Base-by-base conservation (phyloP, 2,329 filamentous ascomycete genomes). In the Parastagonospora nodorum region DNA sequence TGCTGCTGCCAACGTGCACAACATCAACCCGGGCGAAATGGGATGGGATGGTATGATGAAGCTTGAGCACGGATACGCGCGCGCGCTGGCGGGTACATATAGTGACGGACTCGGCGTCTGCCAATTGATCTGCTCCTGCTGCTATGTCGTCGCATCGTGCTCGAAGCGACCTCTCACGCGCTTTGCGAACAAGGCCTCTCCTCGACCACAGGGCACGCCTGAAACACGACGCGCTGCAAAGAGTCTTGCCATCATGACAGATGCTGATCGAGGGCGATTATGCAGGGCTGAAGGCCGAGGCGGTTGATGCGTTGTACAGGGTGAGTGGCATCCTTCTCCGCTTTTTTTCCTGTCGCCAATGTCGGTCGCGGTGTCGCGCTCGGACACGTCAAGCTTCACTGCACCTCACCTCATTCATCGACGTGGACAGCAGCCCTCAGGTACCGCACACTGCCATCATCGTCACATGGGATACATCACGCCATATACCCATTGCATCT, bases 241-340 rank as follows among this genome's bases (percentile, higher is more conserved):
- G 19, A 28, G n/a, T 28, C 16, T 16, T 38, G 42, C 30, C 14
- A 30, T 29, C 30, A 24, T 44, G 42, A 44, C 42, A 35, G 42
- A 35, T 44, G 19, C 3, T 24, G 43, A 30, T 36, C 11, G 14
- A 24, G 15, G 31, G 24, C 30, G 31, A 33, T 30, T 48, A 60
- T 60, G 59, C 55, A 63, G 52, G 59, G 56, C 55, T 35, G 42
- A 15, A 43, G 42, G 56, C 55, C 38, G 42, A 15, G 45, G 35
- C 37, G 46, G 37, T 51, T 60, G 62, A 64, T 64, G 63, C 61
- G 63, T 63, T 66, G 63, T 61, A 28, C 37, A 30, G 30, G 12
- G 42, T 32, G 19, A 24, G 19, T 24, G 19, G 19, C 19, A 24
- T 24, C 19, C 38, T 24, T 36, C 37, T 37, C 24, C 16, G 28